Base-by-base conservation (phyloP, 2,329 filamentous ascomycete species). In the Aspergillus costaricaensis region DNA sequence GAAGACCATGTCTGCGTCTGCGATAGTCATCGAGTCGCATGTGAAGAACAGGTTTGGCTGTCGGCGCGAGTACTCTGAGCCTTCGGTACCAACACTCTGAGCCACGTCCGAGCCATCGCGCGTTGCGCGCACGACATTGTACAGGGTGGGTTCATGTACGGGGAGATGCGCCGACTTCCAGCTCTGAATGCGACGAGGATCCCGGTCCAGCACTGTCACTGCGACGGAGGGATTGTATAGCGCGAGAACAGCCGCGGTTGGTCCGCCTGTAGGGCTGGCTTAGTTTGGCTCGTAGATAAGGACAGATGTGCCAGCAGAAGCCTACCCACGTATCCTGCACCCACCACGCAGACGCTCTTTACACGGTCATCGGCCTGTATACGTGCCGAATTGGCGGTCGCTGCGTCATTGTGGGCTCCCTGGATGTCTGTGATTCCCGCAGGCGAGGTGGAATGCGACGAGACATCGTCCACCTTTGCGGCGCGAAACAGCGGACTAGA, bases 151-250 rank as follows among this genome's bases (percentile, higher is more conserved):
- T 76, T 94, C 91, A 75, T 91, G 88, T 63, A 93, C 90, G 47
- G 91, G 91, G 15, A 91, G 84, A 64, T 89, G 83, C 48, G 83
- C 80, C 1, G 89, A 91, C 68, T 91, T 89, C 91, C 91, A 94
- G 61, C 85, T 83, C 53, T 82, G 82, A 63, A 93, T 91, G 49
- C 89, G 85, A 41, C 74, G 76, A 55, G 80, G 80, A 71, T 91
- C 87, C 62, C 85, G 81, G 72, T 93, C 91, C 38, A 92, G 87
- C n/a, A 93, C 89, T 19, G 86, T 90, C 43, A 93, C 88, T 51
- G 81, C 82, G 67, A 92, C 83, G 57, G 87, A 76, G 2, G 89
- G 89, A 73, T 91, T 91, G 66, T 91, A 85, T 69, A 86, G 84
- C 21, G 91, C 91, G 59, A 92, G 85, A 32, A 93, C 85, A 12